phyloP scores from a whole-genome alignment of 208 protist genomes.

The Trypanosoma caninum region DNA sequence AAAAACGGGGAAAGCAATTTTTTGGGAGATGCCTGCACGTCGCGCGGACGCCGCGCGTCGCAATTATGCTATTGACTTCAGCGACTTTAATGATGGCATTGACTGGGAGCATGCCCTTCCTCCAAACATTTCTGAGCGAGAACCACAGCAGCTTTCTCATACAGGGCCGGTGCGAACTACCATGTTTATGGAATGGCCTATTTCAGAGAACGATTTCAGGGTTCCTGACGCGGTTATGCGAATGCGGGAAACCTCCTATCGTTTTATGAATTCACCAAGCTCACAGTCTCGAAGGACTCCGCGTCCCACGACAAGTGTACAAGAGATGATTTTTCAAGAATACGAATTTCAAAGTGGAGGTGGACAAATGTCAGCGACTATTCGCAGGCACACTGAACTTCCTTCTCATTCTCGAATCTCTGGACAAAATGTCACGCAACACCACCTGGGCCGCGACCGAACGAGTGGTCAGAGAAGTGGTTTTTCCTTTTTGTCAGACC shows the following conservation, averaged over 20 bases:
- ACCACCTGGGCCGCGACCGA: not conserved
- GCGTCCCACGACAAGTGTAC: too few relatives aligned
- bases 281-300: not conserved
- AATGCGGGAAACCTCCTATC: not conserved
- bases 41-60: too few relatives aligned
- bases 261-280: not conserved
- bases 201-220: conserved; percentile 19
- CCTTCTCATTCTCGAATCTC: not conserved
- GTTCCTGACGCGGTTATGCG: not conserved
- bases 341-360: not conserved
- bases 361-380: too few relatives aligned
- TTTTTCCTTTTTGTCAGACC: not conserved
- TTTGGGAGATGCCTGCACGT: not conserved
- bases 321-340: too few relatives aligned
- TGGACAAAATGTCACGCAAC: not conserved
- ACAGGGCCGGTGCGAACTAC: not conserved
- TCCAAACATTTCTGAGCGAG: conserved; percentile 18
- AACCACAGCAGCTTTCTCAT: not conserved
- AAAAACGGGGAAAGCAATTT: not conserved
- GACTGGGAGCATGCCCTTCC: conserved; percentile 30
- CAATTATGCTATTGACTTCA: conserved; percentile 32
- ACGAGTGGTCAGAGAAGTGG: not conserved
- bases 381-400: not conserved
- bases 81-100: conserved; percentile 29
- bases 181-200: conserved; percentile 22